phyloP scores from a whole-genome alignment of 2,329 filamentous ascomycete genomes.

The Talaromyces albobiverticillius region DNA sequence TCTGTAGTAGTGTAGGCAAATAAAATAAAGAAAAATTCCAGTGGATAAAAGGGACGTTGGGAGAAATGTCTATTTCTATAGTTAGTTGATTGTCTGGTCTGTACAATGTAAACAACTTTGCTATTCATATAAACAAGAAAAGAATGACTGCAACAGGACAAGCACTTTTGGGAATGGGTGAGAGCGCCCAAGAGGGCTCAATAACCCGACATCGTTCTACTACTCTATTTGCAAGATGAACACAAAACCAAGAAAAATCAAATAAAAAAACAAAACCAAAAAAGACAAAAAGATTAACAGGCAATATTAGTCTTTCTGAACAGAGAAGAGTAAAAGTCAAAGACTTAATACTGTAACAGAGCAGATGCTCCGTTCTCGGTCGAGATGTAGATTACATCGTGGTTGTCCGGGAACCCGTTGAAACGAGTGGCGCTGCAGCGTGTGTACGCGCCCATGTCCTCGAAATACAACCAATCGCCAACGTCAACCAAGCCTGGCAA shows the following conservation, averaged over 20 bases:
- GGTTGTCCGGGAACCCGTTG: conserved; percentile 92
- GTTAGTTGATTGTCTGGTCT: neutral
- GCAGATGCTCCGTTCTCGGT: conserved; percentile 85
- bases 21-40: neutral
- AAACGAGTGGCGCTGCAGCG: conserved; percentile 97
- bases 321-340: conserved; percentile 11
- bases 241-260: neutral
- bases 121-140: neutral
- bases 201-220: neutral
- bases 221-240: neutral
- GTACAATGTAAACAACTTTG: neutral
- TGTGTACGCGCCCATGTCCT: conserved; percentile 98
- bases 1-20: no score
- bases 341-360: conserved; percentile 55
- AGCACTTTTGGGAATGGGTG: neutral
- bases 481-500: conserved; percentile 78
- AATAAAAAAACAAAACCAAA: neutral
- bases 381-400: conserved; percentile 91
- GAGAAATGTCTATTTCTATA: neutral
- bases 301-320: no score
- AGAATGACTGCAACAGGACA: neutral
- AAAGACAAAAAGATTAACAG: conserved; percentile 6
- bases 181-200: no score
- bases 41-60: neutral
- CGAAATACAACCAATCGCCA: conserved; percentile 98